phyloP scores from a whole-genome alignment of 2,329 filamentous ascomycete species.

The Dothideomycetidae sp. region DNA sequence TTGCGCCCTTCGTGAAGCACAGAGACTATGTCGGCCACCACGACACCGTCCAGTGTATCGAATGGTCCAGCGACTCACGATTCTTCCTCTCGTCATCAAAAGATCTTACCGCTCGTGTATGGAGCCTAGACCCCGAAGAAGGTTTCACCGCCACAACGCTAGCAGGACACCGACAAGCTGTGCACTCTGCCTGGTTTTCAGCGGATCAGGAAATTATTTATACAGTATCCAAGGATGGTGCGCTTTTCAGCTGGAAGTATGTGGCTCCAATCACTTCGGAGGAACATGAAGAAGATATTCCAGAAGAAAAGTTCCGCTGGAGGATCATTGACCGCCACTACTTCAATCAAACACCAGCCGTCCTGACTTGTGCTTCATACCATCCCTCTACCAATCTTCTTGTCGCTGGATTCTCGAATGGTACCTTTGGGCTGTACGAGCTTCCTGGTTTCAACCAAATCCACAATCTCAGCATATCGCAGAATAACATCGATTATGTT shows the following conservation, averaged over 20 bases:
- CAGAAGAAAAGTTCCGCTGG: conserved; percentile 63
- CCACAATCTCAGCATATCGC: conserved; percentile 84
- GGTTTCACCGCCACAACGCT: conserved; percentile 82
- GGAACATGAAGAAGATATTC: conserved; percentile 39
- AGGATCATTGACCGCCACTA: conserved; percentile 82
- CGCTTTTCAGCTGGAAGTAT: conserved; percentile 88
- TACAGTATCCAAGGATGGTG: conserved; percentile 94
- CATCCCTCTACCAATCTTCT: conserved; percentile 78
- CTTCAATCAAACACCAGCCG: conserved; percentile 81
- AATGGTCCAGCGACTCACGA: conserved; percentile 91
- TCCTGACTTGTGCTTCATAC: conserved; percentile 79
- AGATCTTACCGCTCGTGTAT: conserved; percentile 85
- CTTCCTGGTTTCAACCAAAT: conserved; percentile 93
- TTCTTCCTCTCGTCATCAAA: conserved; percentile 90
- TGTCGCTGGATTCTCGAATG: conserved; percentile 93
- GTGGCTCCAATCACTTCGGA: conserved; percentile 44
- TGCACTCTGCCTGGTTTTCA: conserved; percentile 94
- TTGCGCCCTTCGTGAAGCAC: conserved; percentile 85
- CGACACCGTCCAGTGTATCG: conserved; percentile 69
- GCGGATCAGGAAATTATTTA: conserved; percentile 90
- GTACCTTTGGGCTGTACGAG: conserved; percentile 86
- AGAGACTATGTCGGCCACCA: conserved; percentile 79
- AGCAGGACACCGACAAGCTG: conserved; percentile 77
- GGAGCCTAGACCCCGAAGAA: conserved; percentile 78
- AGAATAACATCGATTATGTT: conserved; percentile 90